These are phyloP conservation scores for Colletotrichum melonis DNA, from an alignment of 2,329 filamentous ascomycete species.

Conservation along the genomic window DNA sequence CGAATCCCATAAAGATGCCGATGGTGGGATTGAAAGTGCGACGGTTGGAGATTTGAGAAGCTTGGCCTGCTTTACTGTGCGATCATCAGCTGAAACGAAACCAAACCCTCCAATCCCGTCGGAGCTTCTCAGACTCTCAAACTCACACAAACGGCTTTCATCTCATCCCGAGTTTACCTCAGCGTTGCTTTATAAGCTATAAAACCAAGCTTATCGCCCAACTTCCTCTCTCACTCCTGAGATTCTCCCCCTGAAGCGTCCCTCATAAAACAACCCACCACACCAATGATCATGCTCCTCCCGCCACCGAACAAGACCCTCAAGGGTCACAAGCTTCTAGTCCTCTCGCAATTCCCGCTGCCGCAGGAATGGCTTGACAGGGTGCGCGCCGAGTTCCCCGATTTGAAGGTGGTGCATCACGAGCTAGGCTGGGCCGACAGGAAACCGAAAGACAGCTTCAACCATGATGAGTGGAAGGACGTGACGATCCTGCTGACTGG, in stretches of 20 bases:
- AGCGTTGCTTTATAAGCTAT: not conserved
- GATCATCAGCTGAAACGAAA: slow-evolving; percentile 11
- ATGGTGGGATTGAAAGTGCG: not conserved
- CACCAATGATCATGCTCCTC: slow-evolving; percentile 31
- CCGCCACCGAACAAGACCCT: slow-evolving; percentile 31
- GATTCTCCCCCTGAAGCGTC: not conserved
- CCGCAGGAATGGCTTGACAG: slow-evolving; percentile 48
- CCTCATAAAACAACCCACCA: not conserved
- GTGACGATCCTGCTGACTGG: slow-evolving; percentile 62
- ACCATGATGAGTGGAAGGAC: slow-evolving; percentile 55
- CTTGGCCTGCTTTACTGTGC: not conserved
- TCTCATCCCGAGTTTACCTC: not conserved
- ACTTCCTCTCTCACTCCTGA: not conserved
- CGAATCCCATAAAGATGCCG: not conserved
- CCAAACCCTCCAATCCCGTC: not conserved
- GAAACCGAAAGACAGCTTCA: slow-evolving; percentile 39
- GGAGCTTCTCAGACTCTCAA: not conserved
- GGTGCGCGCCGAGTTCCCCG: slow-evolving; percentile 54
- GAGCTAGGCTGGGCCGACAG: slow-evolving; percentile 44
- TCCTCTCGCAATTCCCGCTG: slow-evolving; percentile 48
- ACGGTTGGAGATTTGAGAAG: not conserved
- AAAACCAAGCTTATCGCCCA: not conserved
- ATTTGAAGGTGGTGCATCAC: slow-evolving; percentile 51
- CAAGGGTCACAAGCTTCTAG: slow-evolving; percentile 59
- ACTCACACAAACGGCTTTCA: not conserved